These are phyloP conservation scores for Brettanomyces anomalus DNA, from an alignment of 805 yeast genomes.

Conservation along the genomic window DNA sequence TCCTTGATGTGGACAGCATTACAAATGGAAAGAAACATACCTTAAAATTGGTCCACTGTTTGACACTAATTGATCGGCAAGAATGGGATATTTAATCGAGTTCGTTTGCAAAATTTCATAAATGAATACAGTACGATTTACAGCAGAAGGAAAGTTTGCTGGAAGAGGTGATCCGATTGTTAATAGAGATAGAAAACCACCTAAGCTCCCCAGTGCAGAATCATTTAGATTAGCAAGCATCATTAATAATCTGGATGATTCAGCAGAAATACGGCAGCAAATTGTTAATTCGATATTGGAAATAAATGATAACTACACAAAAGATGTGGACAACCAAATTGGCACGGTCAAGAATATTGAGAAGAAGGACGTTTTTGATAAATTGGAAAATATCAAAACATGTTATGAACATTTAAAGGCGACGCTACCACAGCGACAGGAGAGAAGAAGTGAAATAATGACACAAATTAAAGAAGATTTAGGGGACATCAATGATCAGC, in stretches of 20 bases:
- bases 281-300: conserved; percentile 16
- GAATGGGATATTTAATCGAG: no score
- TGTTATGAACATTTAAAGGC: conserved; percentile 6
- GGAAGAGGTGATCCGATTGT: background rate
- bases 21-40: no score
- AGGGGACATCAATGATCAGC: conserved; percentile 2
- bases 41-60: no score
- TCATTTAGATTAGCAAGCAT: conserved; percentile 18
- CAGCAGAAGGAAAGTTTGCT: background rate
- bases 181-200: conserved; percentile 2
- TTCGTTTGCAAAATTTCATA: no score
- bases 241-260: conserved; percentile 15
- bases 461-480: conserved; percentile 13
- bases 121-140: background rate
- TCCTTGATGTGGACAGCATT: no score
- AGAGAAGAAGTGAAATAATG: conserved; percentile 26
- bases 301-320: conserved; percentile 14
- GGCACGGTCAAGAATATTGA: conserved; percentile 16
- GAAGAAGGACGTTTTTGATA: conserved; percentile 11
- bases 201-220: conserved; percentile 19
- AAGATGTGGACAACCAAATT: conserved; percentile 24
- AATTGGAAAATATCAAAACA: conserved; percentile 11
- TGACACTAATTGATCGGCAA: no score
- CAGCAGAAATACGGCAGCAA: conserved; percentile 14
- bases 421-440: conserved; percentile 16